phyloP scores from a whole-genome alignment of 176 grass and related monocot genomes.

The Ampelocalamus luodianensis region DNA sequence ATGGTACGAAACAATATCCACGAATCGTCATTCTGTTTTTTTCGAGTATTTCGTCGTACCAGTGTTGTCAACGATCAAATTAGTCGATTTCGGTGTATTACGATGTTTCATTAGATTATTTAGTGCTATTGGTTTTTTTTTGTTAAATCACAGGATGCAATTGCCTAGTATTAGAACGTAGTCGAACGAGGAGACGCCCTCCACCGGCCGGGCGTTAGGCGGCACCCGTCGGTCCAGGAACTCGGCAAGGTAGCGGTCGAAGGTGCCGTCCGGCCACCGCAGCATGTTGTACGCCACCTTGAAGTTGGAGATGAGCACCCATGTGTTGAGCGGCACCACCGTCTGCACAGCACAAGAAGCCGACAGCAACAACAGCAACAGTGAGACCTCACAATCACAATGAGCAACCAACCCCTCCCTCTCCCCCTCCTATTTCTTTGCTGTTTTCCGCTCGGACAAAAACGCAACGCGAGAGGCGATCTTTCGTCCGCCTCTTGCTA shows the following conservation, averaged over 20 bases:
- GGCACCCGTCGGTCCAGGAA: slow-evolving; percentile 75
- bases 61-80: too few relatives aligned
- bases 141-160: too few relatives aligned
- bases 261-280: slow-evolving; percentile 92
- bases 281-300: slow-evolving; percentile 94
- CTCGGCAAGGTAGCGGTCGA: slow-evolving; percentile 86
- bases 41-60: too few relatives aligned
- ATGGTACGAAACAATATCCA: too few relatives aligned
- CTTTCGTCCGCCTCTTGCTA: slow-evolving; percentile 22
- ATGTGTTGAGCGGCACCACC: slow-evolving; percentile 88
- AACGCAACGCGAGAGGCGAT: slow-evolving; percentile 41
- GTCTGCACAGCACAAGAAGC: slow-evolving; percentile 53
- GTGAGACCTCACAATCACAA: neutral
- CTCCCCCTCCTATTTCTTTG: slow-evolving; percentile 35
- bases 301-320: slow-evolving; percentile 99
- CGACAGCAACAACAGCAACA: slow-evolving; percentile 19
- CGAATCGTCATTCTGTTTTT: too few relatives aligned
- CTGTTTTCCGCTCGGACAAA: slow-evolving; percentile 37
- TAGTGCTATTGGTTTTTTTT: too few relatives aligned
- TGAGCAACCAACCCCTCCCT: neutral
- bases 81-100: too few relatives aligned
- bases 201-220: slow-evolving; percentile 60
- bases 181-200: slow-evolving; percentile 86
- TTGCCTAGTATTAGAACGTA: slow-evolving; percentile 22
- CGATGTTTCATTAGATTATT: too few relatives aligned